Conservation (phyloP, 768 basidiomycete genomes). For the Russula virescens region DNA sequence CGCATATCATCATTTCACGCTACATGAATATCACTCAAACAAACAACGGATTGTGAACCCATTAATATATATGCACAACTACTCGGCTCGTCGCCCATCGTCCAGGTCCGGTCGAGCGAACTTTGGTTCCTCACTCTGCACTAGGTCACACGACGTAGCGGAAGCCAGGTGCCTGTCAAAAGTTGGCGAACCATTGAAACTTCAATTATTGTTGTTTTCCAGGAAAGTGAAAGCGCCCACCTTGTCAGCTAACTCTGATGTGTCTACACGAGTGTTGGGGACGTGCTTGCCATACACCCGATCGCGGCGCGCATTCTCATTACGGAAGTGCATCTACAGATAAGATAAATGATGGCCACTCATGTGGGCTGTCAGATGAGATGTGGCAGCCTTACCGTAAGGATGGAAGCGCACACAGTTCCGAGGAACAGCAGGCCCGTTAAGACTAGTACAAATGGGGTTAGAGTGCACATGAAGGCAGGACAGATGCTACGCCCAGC, state of each 20-base stretch:
- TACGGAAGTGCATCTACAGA: constrained; percentile 56
- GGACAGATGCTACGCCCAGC: background rate
- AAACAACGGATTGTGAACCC: background rate
- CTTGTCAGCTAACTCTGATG: constrained; percentile 59
- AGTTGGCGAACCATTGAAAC: background rate
- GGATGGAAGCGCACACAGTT: constrained; percentile 45
- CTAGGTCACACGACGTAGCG: constrained; percentile 42
- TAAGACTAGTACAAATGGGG: constrained; percentile 33
- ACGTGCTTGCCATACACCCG: constrained; percentile 45
- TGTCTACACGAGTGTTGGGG: constrained; percentile 49
- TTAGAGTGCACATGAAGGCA: constrained; percentile 1
- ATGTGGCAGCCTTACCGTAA: constrained; percentile 38
- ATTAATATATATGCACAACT: background rate
- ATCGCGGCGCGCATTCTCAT: constrained; percentile 55
- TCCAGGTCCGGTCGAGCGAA: background rate
- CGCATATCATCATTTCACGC: background rate
- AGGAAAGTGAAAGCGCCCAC: constrained; percentile 32
- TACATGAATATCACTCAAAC: background rate
- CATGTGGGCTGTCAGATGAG: background rate
- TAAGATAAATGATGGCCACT: background rate
- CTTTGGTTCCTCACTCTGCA: background rate
- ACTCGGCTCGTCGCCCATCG: too few relatives aligned
- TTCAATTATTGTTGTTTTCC: background rate
- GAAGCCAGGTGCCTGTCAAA: constrained; percentile 50
- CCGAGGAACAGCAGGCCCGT: constrained; percentile 52